A percentile compares a stretch with the other conserved stretches of the same genome.
These are phyloP conservation scores for Neophaeococcomyces mojaviensis DNA, from an alignment of 2,329 filamentous ascomycete genomes.

Conservation along the genomic window DNA sequence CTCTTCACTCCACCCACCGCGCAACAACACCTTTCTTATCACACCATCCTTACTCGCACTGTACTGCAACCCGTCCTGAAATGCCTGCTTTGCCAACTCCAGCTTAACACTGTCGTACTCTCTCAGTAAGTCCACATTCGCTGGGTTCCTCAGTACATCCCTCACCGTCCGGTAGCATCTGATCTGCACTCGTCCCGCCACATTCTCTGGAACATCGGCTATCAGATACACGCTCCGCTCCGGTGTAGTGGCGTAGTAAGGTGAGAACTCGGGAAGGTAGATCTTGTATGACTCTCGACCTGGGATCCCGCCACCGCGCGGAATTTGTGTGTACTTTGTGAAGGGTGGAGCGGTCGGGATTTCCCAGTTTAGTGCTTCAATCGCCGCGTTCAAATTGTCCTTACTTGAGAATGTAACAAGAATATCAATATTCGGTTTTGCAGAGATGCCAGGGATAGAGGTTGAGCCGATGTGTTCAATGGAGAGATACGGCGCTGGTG, in stretches of 20 bases:
- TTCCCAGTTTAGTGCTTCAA: conserved; percentile 18
- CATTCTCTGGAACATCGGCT: conserved; percentile 8
- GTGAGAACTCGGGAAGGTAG: conserved; percentile 1
- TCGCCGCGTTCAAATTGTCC: conserved; percentile 9
- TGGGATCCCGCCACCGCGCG: conserved; percentile 20
- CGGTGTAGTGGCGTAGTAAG: conserved; percentile 3
- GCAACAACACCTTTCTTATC: conserved; percentile 13
- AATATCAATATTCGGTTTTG: conserved; percentile 23
- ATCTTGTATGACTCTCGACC: conserved; percentile 21
- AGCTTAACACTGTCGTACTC: conserved; percentile 22
- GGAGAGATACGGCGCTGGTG: conserved; percentile 8
- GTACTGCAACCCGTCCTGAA: conserved; percentile 18
- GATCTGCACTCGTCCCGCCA: conserved; percentile 15
- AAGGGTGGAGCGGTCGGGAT: conserved; percentile 49
- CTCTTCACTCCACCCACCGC: conserved; percentile 14
- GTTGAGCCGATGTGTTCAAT: conserved; percentile 24
- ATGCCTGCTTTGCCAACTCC: conserved; percentile 15
- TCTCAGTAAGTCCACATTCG: conserved; percentile 12
- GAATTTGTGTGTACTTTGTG: conserved; percentile 19
- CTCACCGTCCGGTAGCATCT: conserved; percentile 18
- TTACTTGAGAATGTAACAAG: conserved; percentile 15
- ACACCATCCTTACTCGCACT: conserved; percentile 15
- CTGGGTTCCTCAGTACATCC: conserved; percentile 11
- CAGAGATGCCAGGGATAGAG: conserved; percentile 15
- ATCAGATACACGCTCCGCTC: conserved; percentile 21